Evolutionary conservation across 345 rosid species (phyloP).

Genomic region (Ceriops tagal): DNA sequence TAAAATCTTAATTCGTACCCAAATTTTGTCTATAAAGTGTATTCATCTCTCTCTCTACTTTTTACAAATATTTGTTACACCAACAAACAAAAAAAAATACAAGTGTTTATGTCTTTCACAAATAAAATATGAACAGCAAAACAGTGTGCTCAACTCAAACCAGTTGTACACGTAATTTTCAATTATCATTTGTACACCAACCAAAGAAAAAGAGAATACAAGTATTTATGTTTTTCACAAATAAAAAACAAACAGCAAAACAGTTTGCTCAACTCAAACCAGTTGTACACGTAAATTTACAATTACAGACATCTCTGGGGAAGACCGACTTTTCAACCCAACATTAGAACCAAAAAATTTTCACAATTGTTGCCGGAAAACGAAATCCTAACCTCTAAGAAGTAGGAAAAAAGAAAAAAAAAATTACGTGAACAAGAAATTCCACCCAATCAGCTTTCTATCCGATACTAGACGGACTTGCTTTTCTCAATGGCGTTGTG

Average conservation of each 20-base stretch:
- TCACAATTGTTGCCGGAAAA: neutral
- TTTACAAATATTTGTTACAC: too few species aligned
- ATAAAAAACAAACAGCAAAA: neutral
- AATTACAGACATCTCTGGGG: conserved; percentile 15
- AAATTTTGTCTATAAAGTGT: too few species aligned
- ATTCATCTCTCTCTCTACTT: too few species aligned
- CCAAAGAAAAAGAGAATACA: too few species aligned
- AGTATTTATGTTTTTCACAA: neutral
- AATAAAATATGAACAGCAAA: neutral
- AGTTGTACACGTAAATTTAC: conserved; percentile 25
- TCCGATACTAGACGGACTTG: conserved; percentile 19
- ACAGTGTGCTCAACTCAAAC: neutral
- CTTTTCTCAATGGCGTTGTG: conserved; percentile 8
- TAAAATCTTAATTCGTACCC: too few species aligned
- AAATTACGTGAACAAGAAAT: neutral
- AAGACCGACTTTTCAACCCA: conserved; percentile 6
- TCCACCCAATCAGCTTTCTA: conserved; percentile 21
- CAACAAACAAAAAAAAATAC: too few species aligned
- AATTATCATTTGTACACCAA: neutral
- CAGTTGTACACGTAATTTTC: conserved; percentile 21
- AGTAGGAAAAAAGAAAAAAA: neutral
- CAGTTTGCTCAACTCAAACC: neutral
- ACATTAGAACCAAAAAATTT: neutral
- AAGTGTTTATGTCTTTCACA: neutral
- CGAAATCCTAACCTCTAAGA: neutral